Percentiles rank a stretch among this genome's conserved stretches.
phyloP scores from a whole-genome alignment of 2,329 filamentous ascomycete species.

The Trichophyton simii region DNA sequence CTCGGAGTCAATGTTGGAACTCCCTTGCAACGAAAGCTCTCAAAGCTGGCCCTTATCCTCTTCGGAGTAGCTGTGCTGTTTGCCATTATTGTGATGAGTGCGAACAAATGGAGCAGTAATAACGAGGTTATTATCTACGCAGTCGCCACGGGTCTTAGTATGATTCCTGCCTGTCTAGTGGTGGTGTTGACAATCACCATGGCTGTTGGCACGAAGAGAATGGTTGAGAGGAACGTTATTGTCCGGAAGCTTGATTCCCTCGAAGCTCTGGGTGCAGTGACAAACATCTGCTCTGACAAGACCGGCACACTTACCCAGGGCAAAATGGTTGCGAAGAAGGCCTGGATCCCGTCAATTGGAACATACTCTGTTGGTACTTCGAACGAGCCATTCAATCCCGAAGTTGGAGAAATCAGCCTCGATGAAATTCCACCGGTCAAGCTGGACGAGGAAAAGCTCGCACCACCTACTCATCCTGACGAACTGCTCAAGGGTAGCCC shows the following conservation, averaged over 20 bases:
- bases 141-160: constrained; percentile 46
- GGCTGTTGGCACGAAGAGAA: constrained; percentile 47
- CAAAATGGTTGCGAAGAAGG: constrained; percentile 51
- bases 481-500: constrained; percentile 35
- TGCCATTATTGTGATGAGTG: constrained; percentile 55
- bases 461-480: constrained; percentile 20
- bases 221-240: constrained; percentile 46
- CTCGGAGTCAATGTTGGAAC: constrained; percentile 58
- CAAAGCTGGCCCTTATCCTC: constrained; percentile 53
- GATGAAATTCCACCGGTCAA: constrained; percentile 22
- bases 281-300: constrained; percentile 46
- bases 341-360: constrained; percentile 46
- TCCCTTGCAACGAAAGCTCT: constrained; percentile 56
- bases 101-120: constrained; percentile 45
- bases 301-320: constrained; percentile 51
- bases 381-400: constrained; percentile 46
- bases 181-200: constrained; percentile 58
- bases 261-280: constrained; percentile 51
- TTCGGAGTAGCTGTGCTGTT: constrained; percentile 56
- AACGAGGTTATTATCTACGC: constrained; percentile 54
- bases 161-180: constrained; percentile 52
- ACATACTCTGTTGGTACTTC: constrained; percentile 47
- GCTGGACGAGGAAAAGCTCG: constrained; percentile 16
- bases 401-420: constrained; percentile 37
- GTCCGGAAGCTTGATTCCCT: constrained; percentile 45